Conservation (phyloP, 1,284 basidiomycete species). For the Naganishia sp. region DNA sequence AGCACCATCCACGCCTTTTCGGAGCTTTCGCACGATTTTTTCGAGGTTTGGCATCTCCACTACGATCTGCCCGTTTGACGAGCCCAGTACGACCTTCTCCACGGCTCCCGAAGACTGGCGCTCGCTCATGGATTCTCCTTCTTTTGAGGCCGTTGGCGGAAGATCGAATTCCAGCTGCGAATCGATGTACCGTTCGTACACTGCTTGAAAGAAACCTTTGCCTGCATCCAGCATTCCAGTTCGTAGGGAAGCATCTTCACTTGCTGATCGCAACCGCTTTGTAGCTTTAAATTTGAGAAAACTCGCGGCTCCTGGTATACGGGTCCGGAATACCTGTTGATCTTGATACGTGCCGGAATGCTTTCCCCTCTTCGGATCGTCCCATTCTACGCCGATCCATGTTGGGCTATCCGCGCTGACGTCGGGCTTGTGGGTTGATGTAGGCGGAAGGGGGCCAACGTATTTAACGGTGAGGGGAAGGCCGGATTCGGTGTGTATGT, state of each 20-base stretch:
- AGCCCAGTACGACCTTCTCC: conserved; percentile 66
- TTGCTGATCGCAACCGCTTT: neutral
- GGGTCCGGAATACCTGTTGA: conserved; percentile 67
- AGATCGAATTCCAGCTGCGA: conserved; percentile 35
- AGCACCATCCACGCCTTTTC: neutral
- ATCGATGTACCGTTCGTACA: conserved; percentile 75
- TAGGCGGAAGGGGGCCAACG: conserved; percentile 43
- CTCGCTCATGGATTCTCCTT: conserved; percentile 45
- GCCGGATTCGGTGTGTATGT: conserved; percentile 42
- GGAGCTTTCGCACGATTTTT: conserved; percentile 70
- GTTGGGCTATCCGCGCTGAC: conserved; percentile 30
- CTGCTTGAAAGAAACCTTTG: conserved; percentile 70
- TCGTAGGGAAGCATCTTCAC: neutral
- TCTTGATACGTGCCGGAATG: conserved; percentile 81
- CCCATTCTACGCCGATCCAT: conserved; percentile 97
- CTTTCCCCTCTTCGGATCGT: conserved; percentile 77
- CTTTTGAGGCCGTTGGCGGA: conserved; percentile 31
- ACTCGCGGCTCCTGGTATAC: conserved; percentile 46
- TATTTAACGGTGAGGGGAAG: conserved; percentile 47
- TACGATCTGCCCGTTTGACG: conserved; percentile 74
- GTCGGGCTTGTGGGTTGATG: conserved; percentile 7
- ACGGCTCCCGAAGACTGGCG: conserved; percentile 35
- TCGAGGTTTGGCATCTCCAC: conserved; percentile 84
- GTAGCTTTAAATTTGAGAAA: conserved; percentile 42
- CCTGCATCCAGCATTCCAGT: conserved; percentile 57